Evolutionary conservation across 2,329 filamentous ascomycete species (phyloP).

Genomic region (Xylaria sp.): DNA sequence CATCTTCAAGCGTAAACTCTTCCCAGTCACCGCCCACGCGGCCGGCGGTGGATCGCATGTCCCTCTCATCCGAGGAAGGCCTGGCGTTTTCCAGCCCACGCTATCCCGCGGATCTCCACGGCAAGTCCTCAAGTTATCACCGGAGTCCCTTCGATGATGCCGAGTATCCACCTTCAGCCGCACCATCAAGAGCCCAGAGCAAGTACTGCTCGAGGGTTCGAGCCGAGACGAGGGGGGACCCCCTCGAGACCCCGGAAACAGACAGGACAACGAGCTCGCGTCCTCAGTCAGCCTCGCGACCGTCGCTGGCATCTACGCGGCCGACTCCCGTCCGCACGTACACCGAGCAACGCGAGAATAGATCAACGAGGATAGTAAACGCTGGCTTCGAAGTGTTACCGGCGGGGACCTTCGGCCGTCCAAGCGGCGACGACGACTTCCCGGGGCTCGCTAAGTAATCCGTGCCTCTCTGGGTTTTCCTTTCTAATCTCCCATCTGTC

Average conservation of each 20-base stretch:
- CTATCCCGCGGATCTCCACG: slow-evolving; percentile 27
- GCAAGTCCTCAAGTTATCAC: slow-evolving; percentile 17
- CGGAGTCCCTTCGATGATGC: slow-evolving; percentile 31
- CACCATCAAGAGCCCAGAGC: slow-evolving; percentile 9
- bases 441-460: slow-evolving; percentile 11
- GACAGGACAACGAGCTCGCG: slow-evolving; percentile 4
- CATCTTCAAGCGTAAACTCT: slow-evolving; percentile 34
- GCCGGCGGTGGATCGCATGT: slow-evolving; percentile 31
- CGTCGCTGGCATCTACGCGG: slow-evolving; percentile 26
- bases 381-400: slow-evolving; percentile 41
- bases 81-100: slow-evolving; percentile 19
- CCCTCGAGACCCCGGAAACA: slow-evolving; percentile 11
- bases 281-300: slow-evolving; percentile 12
- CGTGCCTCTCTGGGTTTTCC: background rate
- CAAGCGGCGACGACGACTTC: slow-evolving; percentile 26
- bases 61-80: slow-evolving; percentile 39
- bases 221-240: slow-evolving; percentile 26
- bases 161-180: slow-evolving; percentile 13
- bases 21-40: slow-evolving; percentile 31
- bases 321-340: slow-evolving; percentile 39
- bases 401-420: slow-evolving; percentile 38
- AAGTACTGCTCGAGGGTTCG: slow-evolving; percentile 29
- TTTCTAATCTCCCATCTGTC: no score
- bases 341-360: slow-evolving; percentile 30
- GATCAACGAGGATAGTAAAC: slow-evolving; percentile 37